Base-by-base conservation (phyloP, 2,329 filamentous ascomycete species). In the Parasarocladium wereldwijsianum region DNA sequence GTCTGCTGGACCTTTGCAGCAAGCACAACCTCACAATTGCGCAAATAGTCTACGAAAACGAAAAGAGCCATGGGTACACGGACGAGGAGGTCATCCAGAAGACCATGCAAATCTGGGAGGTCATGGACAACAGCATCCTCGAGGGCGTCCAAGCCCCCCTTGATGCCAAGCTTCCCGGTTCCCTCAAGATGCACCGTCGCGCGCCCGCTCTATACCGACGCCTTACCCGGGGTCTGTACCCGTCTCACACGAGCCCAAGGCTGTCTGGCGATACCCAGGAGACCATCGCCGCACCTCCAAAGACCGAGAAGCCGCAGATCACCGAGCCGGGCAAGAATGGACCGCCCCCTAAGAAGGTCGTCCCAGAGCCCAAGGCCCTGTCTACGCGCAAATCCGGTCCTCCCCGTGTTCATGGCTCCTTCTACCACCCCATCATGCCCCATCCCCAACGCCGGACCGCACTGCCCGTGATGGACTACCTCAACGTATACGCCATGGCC, bases 1-100 rank as follows among this genome's bases (percentile, higher is more conserved):
- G 60, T 36, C 41, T 65, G 16, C 41, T 65, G 24, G 49, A 55
- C 4, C 42, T 65, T 3, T 65, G 61, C 33, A 52, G 57, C 28
- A 59, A 62, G 36, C 57, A 65, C 42, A 65, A 64, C 32, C 44
- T 65, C 6, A 65, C 61, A 4, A 65, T 65, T 17, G 61, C 61
- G 1, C 61, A 65, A 37, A 37, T 65, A 17, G 61, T 65, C 4
- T 65, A 63, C 33, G 60, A 65, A 41, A 65, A 65, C 31, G 61
- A 65, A 35, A 64, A 60, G 46, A 62, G 61, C 37, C 52, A 60
- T 4, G 61, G 61, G 7, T 62, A 64, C 32, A 58, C 56, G 0
- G 59, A 65, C 26, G 58, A 62, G 8, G 58, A 64, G 12, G 63
- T 65, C 24, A 50, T 52, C 31, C 42, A 52, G n/a, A 64, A 62